phyloP scores from a whole-genome alignment of 2,329 filamentous ascomycete genomes.

The Aspergillus tubingensis region DNA sequence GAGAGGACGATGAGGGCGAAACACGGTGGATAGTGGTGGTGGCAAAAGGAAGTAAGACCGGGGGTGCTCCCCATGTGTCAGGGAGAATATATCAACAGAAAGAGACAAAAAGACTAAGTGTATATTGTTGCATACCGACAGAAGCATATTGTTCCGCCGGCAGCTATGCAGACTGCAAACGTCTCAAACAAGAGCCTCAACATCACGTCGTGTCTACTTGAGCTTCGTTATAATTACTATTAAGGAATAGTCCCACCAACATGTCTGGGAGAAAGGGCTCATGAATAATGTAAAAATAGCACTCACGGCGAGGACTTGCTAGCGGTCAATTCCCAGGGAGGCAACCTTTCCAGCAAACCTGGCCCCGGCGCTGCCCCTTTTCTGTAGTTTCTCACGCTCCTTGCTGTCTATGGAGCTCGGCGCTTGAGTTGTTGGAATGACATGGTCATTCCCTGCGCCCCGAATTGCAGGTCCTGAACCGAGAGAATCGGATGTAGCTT shows the following conservation, averaged over 20 bases:
- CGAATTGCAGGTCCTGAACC: slow-evolving; percentile 61
- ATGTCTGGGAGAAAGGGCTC: slow-evolving; percentile 10
- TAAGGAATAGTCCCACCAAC: slow-evolving; percentile 2
- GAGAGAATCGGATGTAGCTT: slow-evolving; percentile 56
- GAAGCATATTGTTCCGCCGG: neutral
- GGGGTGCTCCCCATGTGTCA: neutral
- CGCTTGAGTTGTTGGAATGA: slow-evolving; percentile 29
- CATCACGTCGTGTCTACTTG: slow-evolving; percentile 17
- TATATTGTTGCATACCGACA: neutral
- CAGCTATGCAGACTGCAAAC: slow-evolving; percentile 9
- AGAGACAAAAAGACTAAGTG: neutral
- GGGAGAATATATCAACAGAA: neutral
- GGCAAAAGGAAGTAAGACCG: neutral
- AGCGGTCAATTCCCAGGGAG: slow-evolving; percentile 46
- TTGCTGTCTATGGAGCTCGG: slow-evolving; percentile 37
- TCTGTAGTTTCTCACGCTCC: slow-evolving; percentile 73
- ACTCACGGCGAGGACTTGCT: slow-evolving; percentile 14
- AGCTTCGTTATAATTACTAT: slow-evolving; percentile 27
- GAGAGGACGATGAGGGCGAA: too few relatives aligned
- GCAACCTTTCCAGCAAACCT: slow-evolving; percentile 58
- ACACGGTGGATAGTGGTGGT: neutral
- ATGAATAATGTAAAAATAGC: slow-evolving; percentile 14
- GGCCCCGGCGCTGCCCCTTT: slow-evolving; percentile 76
- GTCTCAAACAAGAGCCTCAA: slow-evolving; percentile 10
- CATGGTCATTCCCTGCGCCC: slow-evolving; percentile 27